phyloP scores from a whole-genome alignment of 2,329 filamentous ascomycete genomes.

The Cordyceps javanica region DNA sequence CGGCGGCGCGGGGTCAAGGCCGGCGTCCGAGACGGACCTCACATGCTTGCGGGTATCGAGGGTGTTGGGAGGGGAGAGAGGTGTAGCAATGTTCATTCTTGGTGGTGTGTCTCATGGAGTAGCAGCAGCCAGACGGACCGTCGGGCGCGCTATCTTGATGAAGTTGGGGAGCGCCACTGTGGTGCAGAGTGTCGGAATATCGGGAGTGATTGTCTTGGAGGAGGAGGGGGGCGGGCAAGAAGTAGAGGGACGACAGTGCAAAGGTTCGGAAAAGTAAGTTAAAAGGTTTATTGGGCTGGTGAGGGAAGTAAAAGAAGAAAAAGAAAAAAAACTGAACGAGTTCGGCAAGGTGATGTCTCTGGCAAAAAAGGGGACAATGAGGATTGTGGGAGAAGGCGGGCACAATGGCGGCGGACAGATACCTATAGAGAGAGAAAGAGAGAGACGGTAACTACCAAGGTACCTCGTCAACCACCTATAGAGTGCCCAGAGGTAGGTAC shows the following conservation, averaged over 20 bases:
- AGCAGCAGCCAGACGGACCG: conserved; percentile 1
- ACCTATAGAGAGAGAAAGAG: too few species aligned
- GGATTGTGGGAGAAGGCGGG: conserved; percentile 3
- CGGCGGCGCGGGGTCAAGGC: neutral
- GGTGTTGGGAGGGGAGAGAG: conserved; percentile 5
- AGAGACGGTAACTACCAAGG: too few species aligned
- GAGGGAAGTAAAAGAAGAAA: neutral
- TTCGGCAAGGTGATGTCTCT: neutral
- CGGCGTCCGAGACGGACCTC: conserved; percentile 7
- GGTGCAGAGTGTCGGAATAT: conserved; percentile 6
- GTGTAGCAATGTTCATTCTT: conserved; percentile 4
- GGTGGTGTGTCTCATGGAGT: conserved; percentile 10
- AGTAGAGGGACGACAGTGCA: neutral
- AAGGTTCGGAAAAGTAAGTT: neutral
- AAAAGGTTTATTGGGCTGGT: neutral
- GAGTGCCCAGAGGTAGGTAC: too few species aligned
- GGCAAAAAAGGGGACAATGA: neutral
- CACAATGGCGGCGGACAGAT: too few species aligned
- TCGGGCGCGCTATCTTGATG: conserved; percentile 3
- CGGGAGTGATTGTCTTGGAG: conserved; percentile 1
- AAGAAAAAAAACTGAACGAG: neutral
- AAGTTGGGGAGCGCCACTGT: conserved; percentile 7
- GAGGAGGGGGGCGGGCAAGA: too few species aligned
- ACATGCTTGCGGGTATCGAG: conserved; percentile 4
- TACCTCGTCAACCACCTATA: too few species aligned